Conservation (phyloP, 2,329 filamentous ascomycete genomes). For the Metarhizium brunneum region DNA sequence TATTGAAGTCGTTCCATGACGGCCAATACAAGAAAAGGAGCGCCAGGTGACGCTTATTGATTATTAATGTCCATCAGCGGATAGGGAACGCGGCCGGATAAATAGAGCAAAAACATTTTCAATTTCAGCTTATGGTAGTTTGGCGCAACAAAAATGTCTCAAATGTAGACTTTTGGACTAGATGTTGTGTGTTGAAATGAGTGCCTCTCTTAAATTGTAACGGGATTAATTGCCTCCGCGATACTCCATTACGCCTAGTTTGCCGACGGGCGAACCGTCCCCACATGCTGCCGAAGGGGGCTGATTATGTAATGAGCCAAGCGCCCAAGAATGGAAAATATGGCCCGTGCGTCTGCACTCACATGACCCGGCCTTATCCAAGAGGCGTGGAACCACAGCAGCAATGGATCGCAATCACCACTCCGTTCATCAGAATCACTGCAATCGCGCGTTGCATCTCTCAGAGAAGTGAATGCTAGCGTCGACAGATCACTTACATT, state of each 20-base stretch:
- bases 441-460: constrained; percentile 2
- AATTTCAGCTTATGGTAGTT: constrained; percentile 4
- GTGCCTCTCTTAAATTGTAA: too few species aligned
- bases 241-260: too few species aligned
- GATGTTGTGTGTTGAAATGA: not conserved
- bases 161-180: not conserved
- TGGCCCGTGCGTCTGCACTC: constrained; percentile 19
- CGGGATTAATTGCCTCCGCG: too few species aligned
- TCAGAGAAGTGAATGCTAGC: not conserved
- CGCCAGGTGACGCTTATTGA: not conserved
- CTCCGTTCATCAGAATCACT: not conserved
- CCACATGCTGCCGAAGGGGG: not conserved
- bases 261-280: not conserved
- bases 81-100: not conserved
- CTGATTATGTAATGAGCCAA: constrained; percentile 2
- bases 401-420: not conserved
- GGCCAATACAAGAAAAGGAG: not conserved
- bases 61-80: not conserved
- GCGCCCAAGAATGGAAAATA: not conserved
- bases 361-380: constrained; percentile 21
- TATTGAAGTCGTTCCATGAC: not conserved
- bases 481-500: not conserved
- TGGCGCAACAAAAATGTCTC: constrained; percentile 1
- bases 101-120: constrained; percentile 1
- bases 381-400: constrained; percentile 1